Base-by-base conservation (phyloP, 352 stramenopile species). In the Phytopythium cucurbitacearum region DNA sequence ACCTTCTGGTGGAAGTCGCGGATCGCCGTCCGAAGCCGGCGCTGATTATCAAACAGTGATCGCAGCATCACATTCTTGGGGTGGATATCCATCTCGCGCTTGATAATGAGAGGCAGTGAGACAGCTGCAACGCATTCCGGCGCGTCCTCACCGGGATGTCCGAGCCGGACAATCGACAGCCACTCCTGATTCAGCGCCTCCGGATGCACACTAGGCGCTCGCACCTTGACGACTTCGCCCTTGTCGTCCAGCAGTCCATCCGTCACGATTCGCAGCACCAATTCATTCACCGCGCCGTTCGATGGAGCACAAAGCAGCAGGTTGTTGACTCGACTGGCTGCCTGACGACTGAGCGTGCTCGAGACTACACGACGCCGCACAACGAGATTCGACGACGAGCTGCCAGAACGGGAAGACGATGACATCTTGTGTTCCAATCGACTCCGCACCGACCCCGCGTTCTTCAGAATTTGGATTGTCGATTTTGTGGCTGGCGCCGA, bases 221-320 rank as follows among this genome's bases (percentile, higher is more conserved):
- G 75, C 1, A 94, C 78, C 59, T 76, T 80, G 0, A 62, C 66
- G 5, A 78, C 41, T 1, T 76, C 71, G 0, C 85, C 83, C 0
- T 48, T 53, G 33, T 57, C 75, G 51, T 89, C 86, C 53, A 91
- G 69, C 0, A 97, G 62, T 6, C 87, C 87, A 41, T 97, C 75
- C 0, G 71, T 87, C 33, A 95, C 79, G 34, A 96, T 89, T 44
- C 88, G 80, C 33, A 93, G 47, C n/a, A 97, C 82, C 21, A 97
- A 41, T 50, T 96, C 87, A 51, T 97, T 91, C 0, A 97, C 85
- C 15, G 89, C 89, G 37, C 88, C 88, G 60, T 97, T 97, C 9
- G 89, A 97, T 11, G 89, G 89, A 2, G 89, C 88, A 61, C 85
- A 95, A 9, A 97, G 66, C 12, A 96, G 58, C 10, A 97, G 72